phyloP scores from a whole-genome alignment of 495 filamentous ascomycete species.

The Lindgomyces ingoldianus region DNA sequence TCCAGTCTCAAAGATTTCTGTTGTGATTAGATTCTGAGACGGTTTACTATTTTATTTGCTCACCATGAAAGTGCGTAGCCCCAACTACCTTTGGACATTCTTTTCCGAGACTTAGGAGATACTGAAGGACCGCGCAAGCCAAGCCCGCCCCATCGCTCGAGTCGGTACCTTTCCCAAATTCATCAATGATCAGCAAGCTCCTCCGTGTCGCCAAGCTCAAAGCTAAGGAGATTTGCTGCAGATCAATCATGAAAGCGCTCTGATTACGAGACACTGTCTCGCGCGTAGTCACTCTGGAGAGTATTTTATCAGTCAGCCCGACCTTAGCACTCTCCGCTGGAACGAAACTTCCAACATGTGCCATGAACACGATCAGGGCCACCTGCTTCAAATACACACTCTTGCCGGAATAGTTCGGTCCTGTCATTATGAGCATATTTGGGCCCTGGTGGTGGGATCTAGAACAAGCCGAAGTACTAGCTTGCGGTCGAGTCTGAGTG shows the following conservation, averaged over 20 bases:
- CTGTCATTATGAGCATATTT: slow-evolving; percentile 82
- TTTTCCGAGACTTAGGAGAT: slow-evolving; percentile 63
- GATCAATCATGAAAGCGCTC: slow-evolving; percentile 90
- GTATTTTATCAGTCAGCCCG: slow-evolving; percentile 88
- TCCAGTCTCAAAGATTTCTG: slow-evolving; percentile 78
- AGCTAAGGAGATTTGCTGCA: slow-evolving; percentile 82
- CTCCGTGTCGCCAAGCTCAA: slow-evolving; percentile 74
- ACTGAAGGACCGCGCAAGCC: slow-evolving; percentile 76
- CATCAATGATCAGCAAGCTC: slow-evolving; percentile 84
- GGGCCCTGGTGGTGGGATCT: slow-evolving; percentile 43
- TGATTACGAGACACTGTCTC: slow-evolving; percentile 84
- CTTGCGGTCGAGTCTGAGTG: not conserved
- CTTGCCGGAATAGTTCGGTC: slow-evolving; percentile 95
- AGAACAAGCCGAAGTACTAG: not conserved
- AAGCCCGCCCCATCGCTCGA: slow-evolving; percentile 80
- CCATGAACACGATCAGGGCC: slow-evolving; percentile 90
- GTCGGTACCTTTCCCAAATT: slow-evolving; percentile 95
- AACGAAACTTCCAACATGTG: slow-evolving; percentile 90
- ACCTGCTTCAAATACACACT: slow-evolving; percentile 95
- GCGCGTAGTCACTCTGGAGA: slow-evolving; percentile 82
- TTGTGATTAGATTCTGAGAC: not conserved
- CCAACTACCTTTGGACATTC: slow-evolving; percentile 80
- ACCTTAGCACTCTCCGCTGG: slow-evolving; percentile 77
- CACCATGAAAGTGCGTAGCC: slow-evolving; percentile 84
- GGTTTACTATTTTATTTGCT: not conserved